Evolutionary conservation across 257 asterid species (phyloP), one percentile per base, ranked within the genome.

Genomic region (Voacanga thouarsii): DNA sequence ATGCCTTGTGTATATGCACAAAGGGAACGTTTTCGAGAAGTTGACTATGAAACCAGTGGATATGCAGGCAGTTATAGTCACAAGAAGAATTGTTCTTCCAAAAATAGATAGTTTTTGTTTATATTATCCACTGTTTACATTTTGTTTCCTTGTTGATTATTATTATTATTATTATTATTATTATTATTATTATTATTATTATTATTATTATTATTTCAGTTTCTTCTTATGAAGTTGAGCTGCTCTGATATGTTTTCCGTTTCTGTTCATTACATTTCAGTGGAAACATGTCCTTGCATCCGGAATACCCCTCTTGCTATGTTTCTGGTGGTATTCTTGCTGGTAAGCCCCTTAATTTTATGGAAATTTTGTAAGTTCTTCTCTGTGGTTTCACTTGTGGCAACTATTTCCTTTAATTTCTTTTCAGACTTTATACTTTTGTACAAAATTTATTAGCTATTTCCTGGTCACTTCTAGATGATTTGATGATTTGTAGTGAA

Each of bases 291-390:
- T 90, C 99, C 76, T 85, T 90, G 83, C 85, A 71, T 75, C 88
- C 92, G 57, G 86, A 77, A 78, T 79, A 85, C 78, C 67, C 80
- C 67, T 64, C 80, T 41, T 77, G 90, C 47, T 87, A 87, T 88
- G 92, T 95, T 82, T 81, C 88, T 85, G 99, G 99, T 51, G 99
- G 99, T 73, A 91, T 95, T 83, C 98, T 95, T 78, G 98, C 99
- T 85, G 99, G 99, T 95, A 89, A 67, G 96, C 15, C 39, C 16
- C 49, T 16, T 28, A 10, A 23, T 55, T 12, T 47, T 24, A 16
- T 56, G 55, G 14, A 3, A 37, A 69, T 9, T 16, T 50, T 37
- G 49, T 37, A 26, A 37, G 28, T 21, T 39, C 47, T 70, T 41
- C 33, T n/a, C 53, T 9, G 6, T n/a, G 33, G 8, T 68, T 23